Evolutionary conservation across 202 grass and related monocot genomes (phyloP), one percentile per base, ranked within the genome.

Genomic region (Cymbopogon flexuosus): DNA sequence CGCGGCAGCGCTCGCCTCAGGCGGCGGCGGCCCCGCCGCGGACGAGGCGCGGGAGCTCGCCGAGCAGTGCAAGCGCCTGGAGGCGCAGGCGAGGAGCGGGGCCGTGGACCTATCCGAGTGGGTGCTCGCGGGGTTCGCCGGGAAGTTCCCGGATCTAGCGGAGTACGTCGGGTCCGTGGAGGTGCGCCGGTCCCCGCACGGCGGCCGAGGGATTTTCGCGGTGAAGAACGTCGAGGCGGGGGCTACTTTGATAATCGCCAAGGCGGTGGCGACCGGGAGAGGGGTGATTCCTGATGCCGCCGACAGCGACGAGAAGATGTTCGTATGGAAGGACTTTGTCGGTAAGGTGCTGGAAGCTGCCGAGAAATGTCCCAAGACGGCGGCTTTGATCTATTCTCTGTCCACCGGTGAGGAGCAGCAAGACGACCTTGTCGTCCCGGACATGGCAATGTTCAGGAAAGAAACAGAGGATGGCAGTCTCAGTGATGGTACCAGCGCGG

Each of bases 261-360:
- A 89, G 64, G 95, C 95, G 0, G 86, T 91, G 78, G 88, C 83
- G 10, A 78, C 45, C 4, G 90, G 88, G 35, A 92, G 95, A 84
- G 92, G 88, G 42, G 93, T 97, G 54, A 65, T 94, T 16, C 79
- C 84, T 16, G 87, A 93, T 24, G 70, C 56, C 7, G 58, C 70
- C 0, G 81, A 88, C 18, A 58, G 88, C 18, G 65, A 34, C 21
- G 92, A 87, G 65, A 88, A 86, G 75, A 97, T 94, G 92, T 86
- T 94, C 68, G 86, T 97, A 84, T 97, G 95, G 95, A 97, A 94
- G 65, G 87, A 92, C 40, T 93, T 97, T 13, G 90, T 97, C 42
- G 88, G 89, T 59, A 92, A 91, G 85, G 81, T 97, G 37, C 78
- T 94, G 64, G 66, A 92, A 65, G 80, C 79, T 8, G 86, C 84